Base-by-base conservation (phyloP, 495 filamentous ascomycete species). In the Penicillium ochrochloron region DNA sequence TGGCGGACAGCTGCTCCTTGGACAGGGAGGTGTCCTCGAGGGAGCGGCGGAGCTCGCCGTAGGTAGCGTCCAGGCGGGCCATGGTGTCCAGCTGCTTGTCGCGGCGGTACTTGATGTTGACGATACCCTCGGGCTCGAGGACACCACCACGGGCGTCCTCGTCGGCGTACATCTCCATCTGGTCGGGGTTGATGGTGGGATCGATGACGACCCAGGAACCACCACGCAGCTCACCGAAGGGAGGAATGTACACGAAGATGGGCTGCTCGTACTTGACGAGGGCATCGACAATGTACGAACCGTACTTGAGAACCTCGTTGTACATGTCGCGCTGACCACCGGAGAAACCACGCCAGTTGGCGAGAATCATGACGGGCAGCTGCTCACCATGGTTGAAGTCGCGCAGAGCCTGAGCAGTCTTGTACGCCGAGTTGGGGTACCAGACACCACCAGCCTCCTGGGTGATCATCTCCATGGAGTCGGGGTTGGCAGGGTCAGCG, bases 91-190 rank as follows among this genome's bases (percentile, higher is more conserved):
- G 89, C 80, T 98, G 96, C 82, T 92, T 95, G 75, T 99, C 96
- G 69, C 91, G 93, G 77, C 90, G 90, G 84, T 93, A 99, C 82
- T 97, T 99, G 88, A 99, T 97, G 76, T 90, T 90, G 59, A 99
- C 89, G 72, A 98, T 98, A 81, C 95, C 95, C 80, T 99, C 95
- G 19, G 95, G 95, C 78, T 99, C 95, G 65, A 99, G 86, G 59
- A 99, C 93, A 89, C 95, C 95, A 74, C 93, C 95, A 66, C 95
- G 96, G 58, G 95, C 79, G 50, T 99, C 95, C 64, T 93, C 92
- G 73, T 99, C 95, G 58, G 95, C 95, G 75, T 99, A 99, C 95
- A 99, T 99, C 80, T 99, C 95, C 95, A 99, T 99, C 73, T 88
- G 89, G 63, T 92, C 87, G 15, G 91, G 86, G 84, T 98, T 98